Evolutionary conservation across 116 monocot genomes (phyloP), one percentile per base, ranked within the genome.

Genomic region (Trichopus zeylanicus): DNA sequence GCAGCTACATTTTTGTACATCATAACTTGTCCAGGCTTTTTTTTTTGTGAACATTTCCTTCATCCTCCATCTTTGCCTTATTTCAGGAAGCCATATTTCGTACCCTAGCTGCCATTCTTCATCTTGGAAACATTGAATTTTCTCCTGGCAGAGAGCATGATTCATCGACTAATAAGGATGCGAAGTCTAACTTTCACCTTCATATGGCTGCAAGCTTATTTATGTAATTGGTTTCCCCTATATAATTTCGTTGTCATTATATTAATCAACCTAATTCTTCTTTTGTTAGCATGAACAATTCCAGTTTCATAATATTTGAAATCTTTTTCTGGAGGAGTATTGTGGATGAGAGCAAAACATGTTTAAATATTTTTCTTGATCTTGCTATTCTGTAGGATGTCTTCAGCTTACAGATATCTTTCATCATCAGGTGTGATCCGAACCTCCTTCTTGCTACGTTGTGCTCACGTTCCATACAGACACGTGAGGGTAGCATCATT

Each of bases 41-140:
- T 10, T 42, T 33, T 42, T 29, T 46, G n/a, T 1, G 13, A 12
- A 18, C 16, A 18, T 49, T 20, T 46, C 12, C 7, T 8, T 53
- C 10, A 0, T 7, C 11, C 12, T 70, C 33, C 54, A 2, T 54
- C 48, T 59, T 29, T 51, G 39, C 37, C 33, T 22, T 55, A 29
- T 61, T 56, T 32, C 62, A 97, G 95, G 95, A 97, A 68, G 95
- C 95, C 20, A 84, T 87, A 68, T 90, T 97, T 74, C 83, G 87
- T 11, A 90, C 70, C 15, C 66, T 97, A 30, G 87, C 95, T 68
- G 90, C 79, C 66, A 87, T 97, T 72, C 87, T 97, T 64, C 95
- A 97, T 79, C 78, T 97, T 30, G 95, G 95, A 38, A 97, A 97
- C 55, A 75, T 97, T 70, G 81, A 90, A 70, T 97, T 97, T 84